A percentile compares a stretch with the other conserved stretches of the same genome.
phyloP scores from a whole-genome alignment of 495 filamentous ascomycete genomes.

The Aspergillus sparsus region DNA sequence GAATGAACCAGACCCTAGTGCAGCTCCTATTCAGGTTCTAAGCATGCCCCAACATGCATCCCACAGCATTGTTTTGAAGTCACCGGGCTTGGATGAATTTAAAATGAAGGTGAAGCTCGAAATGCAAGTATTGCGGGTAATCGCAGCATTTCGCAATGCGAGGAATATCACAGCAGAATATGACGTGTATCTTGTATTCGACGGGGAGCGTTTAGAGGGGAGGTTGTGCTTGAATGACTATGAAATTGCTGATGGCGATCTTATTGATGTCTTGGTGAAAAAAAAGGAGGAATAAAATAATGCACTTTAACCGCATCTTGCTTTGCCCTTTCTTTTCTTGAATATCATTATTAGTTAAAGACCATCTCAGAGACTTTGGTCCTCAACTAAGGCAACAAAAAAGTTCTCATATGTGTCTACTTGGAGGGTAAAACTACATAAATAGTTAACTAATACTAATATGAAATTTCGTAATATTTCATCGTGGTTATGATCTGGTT shows the following conservation, averaged over 20 bases:
- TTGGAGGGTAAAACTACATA: too few species aligned
- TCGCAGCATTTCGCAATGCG: conserved; percentile 52
- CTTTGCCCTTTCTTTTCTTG: too few species aligned
- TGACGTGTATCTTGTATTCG: conserved; percentile 67
- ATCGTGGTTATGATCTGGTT: too few species aligned
- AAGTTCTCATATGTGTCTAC: too few species aligned
- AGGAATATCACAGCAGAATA: conserved; percentile 47
- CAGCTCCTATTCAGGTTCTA: conserved; percentile 18
- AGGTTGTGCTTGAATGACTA: conserved; percentile 61
- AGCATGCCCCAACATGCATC: conserved; percentile 28
- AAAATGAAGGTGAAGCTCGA: conserved; percentile 58
- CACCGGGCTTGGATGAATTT: conserved; percentile 56
- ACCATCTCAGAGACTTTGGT: too few species aligned
- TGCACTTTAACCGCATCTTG: too few species aligned
- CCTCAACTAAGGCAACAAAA: too few species aligned
- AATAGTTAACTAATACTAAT: too few species aligned
- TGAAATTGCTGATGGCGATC: conserved; percentile 79
- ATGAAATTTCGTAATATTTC: too few species aligned
- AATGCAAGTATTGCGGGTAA: conserved; percentile 56
- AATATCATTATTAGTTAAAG: too few species aligned
- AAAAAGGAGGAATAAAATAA: conserved; percentile 24
- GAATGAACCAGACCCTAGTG: background rate
- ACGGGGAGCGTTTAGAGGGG: conserved; percentile 73
- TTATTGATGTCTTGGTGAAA: conserved; percentile 72
- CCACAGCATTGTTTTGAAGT: conserved; percentile 61